Base-by-base conservation (phyloP, 768 basidiomycete species). In the Clitopilus passeckerianus region DNA sequence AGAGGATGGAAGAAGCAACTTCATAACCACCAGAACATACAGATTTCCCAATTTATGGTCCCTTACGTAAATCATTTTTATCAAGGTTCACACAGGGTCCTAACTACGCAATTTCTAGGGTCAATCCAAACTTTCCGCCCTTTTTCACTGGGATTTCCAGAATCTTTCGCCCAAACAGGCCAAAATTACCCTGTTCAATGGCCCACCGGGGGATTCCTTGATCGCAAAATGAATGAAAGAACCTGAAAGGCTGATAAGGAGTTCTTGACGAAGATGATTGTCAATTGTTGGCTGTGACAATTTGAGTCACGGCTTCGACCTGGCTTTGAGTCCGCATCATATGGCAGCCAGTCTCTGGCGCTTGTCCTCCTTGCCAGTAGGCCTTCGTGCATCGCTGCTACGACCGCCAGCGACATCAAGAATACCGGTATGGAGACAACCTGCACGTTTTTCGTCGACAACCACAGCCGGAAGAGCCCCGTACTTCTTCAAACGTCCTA, bases 401-500 rank as follows among this genome's bases (percentile, higher is more conserved):
- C 71, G 60, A 55, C 62, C 55, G 27, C 61, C 53, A 34, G 61
- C 30, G 54, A 23, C 57, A 0, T 18, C 46, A 22, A 50, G 37
- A 41, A 41, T 41, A 41, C 37, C 14, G 37, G n/a, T 23, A 50
- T 50, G 46, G 46, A 23, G 3, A 22, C 16, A 5, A n/a, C 22
- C 46, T 7, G 22, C 18, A 20, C 46, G 46, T 10, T 50, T 50
- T n/a, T 18, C 46, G 22, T 50, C 46, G 20, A 9, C 46, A 10
- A 23, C 46, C 6, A 20, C 46, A 18, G 18, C 46, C 16, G 18
- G 18, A n/a, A 23, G 46, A 50, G 10, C 46, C 46, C 46, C 3
- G 22, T 20, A 16, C 54, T 61, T 66, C 54, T 60, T 66, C 9
- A 63, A 69, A 61, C 61, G 69, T 22, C 67, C 73, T 34, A 72